Evolutionary conservation across 352 stramenopile genomes (phyloP).

Genomic region (Pythium vanterpoolii): DNA sequence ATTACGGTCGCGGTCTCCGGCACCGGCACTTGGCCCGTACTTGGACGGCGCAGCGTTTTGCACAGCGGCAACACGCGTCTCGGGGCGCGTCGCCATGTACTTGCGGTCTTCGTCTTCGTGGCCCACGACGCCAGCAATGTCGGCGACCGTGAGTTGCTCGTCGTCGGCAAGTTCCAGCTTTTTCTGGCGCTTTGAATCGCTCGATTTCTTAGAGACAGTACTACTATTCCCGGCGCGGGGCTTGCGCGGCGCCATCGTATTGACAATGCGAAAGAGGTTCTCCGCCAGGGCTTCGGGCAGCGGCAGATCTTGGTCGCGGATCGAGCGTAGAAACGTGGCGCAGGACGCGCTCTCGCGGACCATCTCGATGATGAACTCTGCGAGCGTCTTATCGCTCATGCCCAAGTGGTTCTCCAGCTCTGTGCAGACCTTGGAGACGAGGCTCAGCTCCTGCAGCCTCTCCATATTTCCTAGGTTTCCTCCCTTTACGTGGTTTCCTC

Average conservation of each 20-base stretch:
- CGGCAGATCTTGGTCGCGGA: slow-evolving; percentile 64
- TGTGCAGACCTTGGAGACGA: slow-evolving; percentile 87
- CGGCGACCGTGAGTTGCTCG: slow-evolving; percentile 59
- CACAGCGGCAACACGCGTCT: slow-evolving; percentile 1
- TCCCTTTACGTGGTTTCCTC: slow-evolving; percentile 1
- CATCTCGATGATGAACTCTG: slow-evolving; percentile 95
- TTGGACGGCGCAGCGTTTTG: not conserved
- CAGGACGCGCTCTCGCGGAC: slow-evolving; percentile 73
- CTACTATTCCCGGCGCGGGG: not conserved
- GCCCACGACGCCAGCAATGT: slow-evolving; percentile 47
- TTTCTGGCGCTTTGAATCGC: slow-evolving; percentile 11
- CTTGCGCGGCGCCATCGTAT: slow-evolving; percentile 69
- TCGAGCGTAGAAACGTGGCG: slow-evolving; percentile 48
- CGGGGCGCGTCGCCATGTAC: slow-evolving; percentile 11
- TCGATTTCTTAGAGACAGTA: not conserved
- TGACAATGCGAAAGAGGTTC: slow-evolving; percentile 80
- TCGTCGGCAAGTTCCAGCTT: slow-evolving; percentile 40
- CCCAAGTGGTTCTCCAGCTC: slow-evolving; percentile 91
- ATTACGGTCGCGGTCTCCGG: slow-evolving; percentile 1
- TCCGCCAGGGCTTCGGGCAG: slow-evolving; percentile 59
- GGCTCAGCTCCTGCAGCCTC: slow-evolving; percentile 85
- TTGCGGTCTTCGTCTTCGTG: slow-evolving; percentile 16
- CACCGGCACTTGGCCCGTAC: slow-evolving; percentile 4
- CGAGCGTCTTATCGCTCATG: slow-evolving; percentile 95
- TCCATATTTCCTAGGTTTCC: slow-evolving; percentile 51